These are phyloP conservation scores for Rosa chinensis DNA, from an alignment of 306 rosid genomes.

Conservation along the genomic window DNA sequence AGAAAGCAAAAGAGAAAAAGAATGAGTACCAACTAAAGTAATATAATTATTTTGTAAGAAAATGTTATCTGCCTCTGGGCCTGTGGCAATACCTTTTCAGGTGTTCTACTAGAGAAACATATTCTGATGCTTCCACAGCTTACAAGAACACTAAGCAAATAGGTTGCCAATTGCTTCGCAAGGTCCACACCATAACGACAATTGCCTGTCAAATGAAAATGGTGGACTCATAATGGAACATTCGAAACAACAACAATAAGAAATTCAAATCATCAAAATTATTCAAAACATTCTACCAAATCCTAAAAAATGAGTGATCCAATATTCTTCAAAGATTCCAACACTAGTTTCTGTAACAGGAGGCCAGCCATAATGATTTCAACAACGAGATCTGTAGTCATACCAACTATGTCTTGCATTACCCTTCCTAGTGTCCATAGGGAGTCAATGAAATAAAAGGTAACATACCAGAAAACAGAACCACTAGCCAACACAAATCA, in stretches of 20 bases:
- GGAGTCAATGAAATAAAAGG: not conserved
- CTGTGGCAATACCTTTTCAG: constrained; percentile 61
- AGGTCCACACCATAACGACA: constrained; percentile 85
- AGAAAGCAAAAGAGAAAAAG: constrained; percentile 20
- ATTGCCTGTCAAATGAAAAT: constrained; percentile 47
- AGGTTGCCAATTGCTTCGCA: constrained; percentile 70
- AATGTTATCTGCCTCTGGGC: not conserved
- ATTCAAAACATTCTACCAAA: not conserved
- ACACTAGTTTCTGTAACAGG: not conserved
- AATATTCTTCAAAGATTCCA: constrained; percentile 2
- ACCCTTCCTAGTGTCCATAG: not conserved
- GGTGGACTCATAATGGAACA: not conserved
- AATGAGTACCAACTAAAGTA: not conserved
- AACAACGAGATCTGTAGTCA: not conserved
- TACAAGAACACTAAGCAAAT: constrained; percentile 61
- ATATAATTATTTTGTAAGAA: constrained; percentile 1
- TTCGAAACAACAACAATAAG: not conserved
- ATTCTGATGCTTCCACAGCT: constrained; percentile 90
- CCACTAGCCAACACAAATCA: not conserved
- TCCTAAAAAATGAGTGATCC: not conserved
- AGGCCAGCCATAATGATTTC: not conserved
- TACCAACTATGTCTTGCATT: not conserved
- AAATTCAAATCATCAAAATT: not conserved
- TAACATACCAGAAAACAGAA: not conserved
- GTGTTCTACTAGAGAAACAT: constrained; percentile 88